Evolutionary conservation across 805 yeast species (phyloP), one percentile per base, ranked within the genome.

Genomic region (Myxozyma melibiosi): DNA sequence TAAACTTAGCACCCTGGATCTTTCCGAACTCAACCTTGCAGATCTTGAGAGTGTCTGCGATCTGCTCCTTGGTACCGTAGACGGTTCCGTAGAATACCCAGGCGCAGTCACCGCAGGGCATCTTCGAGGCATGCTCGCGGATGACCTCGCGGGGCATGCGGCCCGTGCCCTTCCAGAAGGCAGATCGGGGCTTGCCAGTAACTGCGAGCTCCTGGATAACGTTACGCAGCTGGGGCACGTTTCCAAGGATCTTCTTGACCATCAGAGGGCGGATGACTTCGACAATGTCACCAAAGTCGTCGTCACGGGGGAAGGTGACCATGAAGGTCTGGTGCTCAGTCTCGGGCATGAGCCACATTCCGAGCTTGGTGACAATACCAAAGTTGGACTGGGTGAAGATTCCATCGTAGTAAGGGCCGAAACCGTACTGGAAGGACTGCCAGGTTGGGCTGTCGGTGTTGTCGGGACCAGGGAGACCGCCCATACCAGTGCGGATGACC

Each of bases 291-390:
- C 24, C 51, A 37, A 37, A 47, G 22, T 47, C 51, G 25, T 47
- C 51, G 18, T 37, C 51, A 4, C 40, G 8, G n/a, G 51, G 51
- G 30, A 47, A 47, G n/a, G 51, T 37, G 20, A 27, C 35, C 51
- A 47, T 47, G 31, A 47, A 47, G 9, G 51, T 47, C 25, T 31
- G 43, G 31, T 47, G 51, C 35, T 37, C 42, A 5, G 51, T 47
- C 4, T 25, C 51, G 7, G 51, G 51, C 53, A 49, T 49, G 18
- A 49, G 40, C 53, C 53, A 49, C 16, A 49, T 30, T 8, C 53
- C 53, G 46, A 49, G 28, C 46, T 49, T 49, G 8, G 53, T 49
- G n/a, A 49, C 53, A 25, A 49, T 49, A 4, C 53, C 53, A 30
- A 38, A 39, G 25, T 35, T 35, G 38, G 53, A 49, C 30, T 39